Conservation (phyloP, 2,329 filamentous ascomycete genomes). For the Ophiosphaerella korrae region DNA sequence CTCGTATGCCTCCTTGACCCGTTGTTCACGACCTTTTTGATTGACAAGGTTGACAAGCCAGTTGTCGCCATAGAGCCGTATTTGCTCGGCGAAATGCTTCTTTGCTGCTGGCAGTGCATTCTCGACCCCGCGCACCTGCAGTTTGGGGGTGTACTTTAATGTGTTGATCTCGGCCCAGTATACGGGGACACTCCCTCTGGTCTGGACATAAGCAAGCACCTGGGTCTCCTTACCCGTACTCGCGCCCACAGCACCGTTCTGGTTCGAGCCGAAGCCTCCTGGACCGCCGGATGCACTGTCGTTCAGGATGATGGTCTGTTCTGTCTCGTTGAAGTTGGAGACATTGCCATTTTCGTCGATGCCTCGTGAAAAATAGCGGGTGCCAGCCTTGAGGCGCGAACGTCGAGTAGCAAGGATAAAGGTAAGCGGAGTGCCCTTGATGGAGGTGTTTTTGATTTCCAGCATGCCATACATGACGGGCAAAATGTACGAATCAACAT, state of each 20-base stretch:
- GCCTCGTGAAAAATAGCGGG: slow-evolving; percentile 91
- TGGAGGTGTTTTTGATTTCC: slow-evolving; percentile 81
- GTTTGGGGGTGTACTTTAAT: slow-evolving; percentile 85
- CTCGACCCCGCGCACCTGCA: slow-evolving; percentile 86
- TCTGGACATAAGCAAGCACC: slow-evolving; percentile 93
- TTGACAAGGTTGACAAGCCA: slow-evolving; percentile 98
- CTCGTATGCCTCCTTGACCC: slow-evolving; percentile 92
- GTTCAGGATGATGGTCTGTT: slow-evolving; percentile 89
- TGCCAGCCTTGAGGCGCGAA: slow-evolving; percentile 86
- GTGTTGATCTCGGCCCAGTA: slow-evolving; percentile 98
- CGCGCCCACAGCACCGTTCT: slow-evolving; percentile 66
- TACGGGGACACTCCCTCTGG: slow-evolving; percentile 91
- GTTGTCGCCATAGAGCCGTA: slow-evolving; percentile 91
- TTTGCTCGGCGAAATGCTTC: slow-evolving; percentile 92
- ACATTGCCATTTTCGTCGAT: slow-evolving; percentile 92
- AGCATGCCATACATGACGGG: slow-evolving; percentile 97
- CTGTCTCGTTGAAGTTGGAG: slow-evolving; percentile 99
- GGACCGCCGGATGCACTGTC: slow-evolving; percentile 73
- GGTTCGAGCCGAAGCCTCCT: slow-evolving; percentile 78
- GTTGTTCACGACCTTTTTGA: slow-evolving; percentile 87
- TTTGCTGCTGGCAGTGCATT: slow-evolving; percentile 77
- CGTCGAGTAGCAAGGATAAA: slow-evolving; percentile 86
- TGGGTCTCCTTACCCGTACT: slow-evolving; percentile 75
- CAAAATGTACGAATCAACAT: slow-evolving; percentile 87
- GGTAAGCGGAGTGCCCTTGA: slow-evolving; percentile 84